Conservation (phyloP, 2,329 filamentous ascomycete species). For the Diaporthe sp. region DNA sequence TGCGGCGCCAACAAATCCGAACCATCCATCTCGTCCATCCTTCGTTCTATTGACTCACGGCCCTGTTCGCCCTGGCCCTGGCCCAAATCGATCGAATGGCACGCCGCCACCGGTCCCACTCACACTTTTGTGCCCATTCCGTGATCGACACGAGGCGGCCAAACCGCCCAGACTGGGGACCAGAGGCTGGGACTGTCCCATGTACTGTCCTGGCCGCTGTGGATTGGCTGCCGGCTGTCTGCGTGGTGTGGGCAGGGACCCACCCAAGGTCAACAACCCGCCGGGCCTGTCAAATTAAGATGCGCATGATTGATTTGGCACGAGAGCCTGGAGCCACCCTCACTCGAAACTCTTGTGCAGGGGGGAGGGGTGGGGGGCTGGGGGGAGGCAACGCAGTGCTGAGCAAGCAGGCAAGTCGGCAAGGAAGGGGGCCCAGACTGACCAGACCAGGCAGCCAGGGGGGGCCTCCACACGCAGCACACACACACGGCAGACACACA, state of each 20-base stretch:
- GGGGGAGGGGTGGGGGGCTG: constrained; percentile 10
- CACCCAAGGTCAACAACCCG: constrained; percentile 37
- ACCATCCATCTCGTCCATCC: constrained; percentile 31
- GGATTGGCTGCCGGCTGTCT: constrained; percentile 23
- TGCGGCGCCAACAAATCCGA: constrained; percentile 41
- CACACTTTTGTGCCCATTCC: constrained; percentile 36
- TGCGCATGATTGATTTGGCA: constrained; percentile 42
- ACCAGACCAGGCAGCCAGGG: constrained; percentile 14
- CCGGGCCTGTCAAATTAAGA: constrained; percentile 41
- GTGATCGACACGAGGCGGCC: constrained; percentile 42
- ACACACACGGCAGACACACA: constrained; percentile 30
- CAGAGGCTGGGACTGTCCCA: constrained; percentile 30
- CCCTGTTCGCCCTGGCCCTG: constrained; percentile 26
- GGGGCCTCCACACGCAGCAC: constrained; percentile 32
- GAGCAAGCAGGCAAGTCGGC: constrained; percentile 12
- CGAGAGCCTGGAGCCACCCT: constrained; percentile 38
- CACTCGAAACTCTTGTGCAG: constrained; percentile 40
- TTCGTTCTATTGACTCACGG: constrained; percentile 40
- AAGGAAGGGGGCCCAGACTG: constrained; percentile 11
- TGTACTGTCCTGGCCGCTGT: constrained; percentile 16
- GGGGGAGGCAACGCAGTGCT: constrained; percentile 16
- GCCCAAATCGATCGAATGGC: constrained; percentile 35
- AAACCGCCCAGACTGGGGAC: constrained; percentile 32
- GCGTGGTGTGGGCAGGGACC: constrained; percentile 32
- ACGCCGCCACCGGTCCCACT: constrained; percentile 34